These are phyloP conservation scores for Coemansia sp. DNA, from an alignment of 192 early-diverging fungal genomes.

Conservation along the genomic window DNA sequence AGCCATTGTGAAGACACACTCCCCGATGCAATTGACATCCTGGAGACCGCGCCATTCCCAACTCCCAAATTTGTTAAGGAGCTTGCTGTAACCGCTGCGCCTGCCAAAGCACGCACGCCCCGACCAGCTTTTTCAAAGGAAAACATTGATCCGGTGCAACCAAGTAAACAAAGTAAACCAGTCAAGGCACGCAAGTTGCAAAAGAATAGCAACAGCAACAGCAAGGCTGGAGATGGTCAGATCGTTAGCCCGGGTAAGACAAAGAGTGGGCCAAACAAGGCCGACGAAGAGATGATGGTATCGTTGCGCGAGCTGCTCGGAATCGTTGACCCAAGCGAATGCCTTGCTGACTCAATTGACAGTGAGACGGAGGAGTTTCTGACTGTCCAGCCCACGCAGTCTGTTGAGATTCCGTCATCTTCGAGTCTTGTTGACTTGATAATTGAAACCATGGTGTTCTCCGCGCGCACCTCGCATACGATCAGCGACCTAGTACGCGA, in stretches of 20 bases:
- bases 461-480: constrained; percentile 55
- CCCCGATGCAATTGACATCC: constrained; percentile 22
- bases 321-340: constrained; percentile 52
- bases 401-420: constrained; percentile 18
- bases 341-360: constrained; percentile 52
- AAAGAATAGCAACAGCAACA: background rate
- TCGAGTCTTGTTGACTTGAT: constrained; percentile 37
- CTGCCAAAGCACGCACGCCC: constrained; percentile 3
- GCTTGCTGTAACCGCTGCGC: background rate
- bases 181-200: constrained; percentile 12
- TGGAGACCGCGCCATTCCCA: constrained; percentile 6
- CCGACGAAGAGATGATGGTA: constrained; percentile 50
- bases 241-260: background rate
- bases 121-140: constrained; percentile 20
- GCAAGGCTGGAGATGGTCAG: background rate
- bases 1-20: constrained; percentile 22
- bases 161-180: constrained; percentile 3
- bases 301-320: constrained; percentile 52
- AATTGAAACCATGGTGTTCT: constrained; percentile 56
- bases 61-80: background rate
- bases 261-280: background rate
- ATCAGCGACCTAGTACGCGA: constrained; percentile 56
- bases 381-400: constrained; percentile 23
- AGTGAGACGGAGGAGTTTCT: constrained; percentile 50
- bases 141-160: constrained; percentile 8